A percentile compares a stretch with the other conserved stretches of the same genome.
Evolutionary conservation across 257 asterid genomes (phyloP).

Genomic region (Solanum medicagineum): DNA sequence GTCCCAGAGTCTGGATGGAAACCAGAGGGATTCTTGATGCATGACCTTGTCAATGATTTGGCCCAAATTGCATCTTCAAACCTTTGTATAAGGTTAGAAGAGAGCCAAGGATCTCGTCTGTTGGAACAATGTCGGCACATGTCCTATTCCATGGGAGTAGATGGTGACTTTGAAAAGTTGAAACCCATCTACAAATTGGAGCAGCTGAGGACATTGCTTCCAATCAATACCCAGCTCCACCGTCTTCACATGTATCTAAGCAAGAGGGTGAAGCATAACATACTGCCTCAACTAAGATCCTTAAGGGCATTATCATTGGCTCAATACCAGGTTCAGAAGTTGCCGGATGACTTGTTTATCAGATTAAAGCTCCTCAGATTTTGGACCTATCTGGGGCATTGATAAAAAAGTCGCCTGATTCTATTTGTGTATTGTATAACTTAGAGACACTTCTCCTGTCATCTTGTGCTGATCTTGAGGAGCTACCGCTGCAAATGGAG

Average conservation of each 20-base stretch:
- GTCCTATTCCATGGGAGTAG: not conserved
- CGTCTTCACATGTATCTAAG: too few relatives aligned
- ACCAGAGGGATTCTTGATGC: not conserved
- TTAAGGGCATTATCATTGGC: conserved; percentile 1
- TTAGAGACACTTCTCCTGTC: too few relatives aligned
- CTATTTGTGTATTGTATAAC: too few relatives aligned
- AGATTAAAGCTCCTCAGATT: too few relatives aligned
- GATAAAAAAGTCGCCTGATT: too few relatives aligned
- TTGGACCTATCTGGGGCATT: too few relatives aligned
- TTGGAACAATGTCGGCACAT: not conserved
- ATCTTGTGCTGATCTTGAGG: too few relatives aligned
- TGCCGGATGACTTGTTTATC: too few relatives aligned
- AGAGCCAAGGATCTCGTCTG: not conserved
- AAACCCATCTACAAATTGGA: not conserved
- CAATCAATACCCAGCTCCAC: not conserved
- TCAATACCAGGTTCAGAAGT: accelerated
- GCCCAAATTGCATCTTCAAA: not conserved
- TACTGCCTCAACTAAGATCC: not conserved
- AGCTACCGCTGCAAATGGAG: too few relatives aligned
- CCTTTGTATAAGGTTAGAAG: not conserved
- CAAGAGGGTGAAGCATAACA: not conserved
- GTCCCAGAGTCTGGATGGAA: not conserved
- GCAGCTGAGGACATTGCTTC: not conserved
- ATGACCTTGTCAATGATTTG: conserved; percentile 3
- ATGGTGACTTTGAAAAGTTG: not conserved